Evolutionary conservation across 129 eudicot genomes (phyloP).

Genomic region (Pulicaria dysenterica): DNA sequence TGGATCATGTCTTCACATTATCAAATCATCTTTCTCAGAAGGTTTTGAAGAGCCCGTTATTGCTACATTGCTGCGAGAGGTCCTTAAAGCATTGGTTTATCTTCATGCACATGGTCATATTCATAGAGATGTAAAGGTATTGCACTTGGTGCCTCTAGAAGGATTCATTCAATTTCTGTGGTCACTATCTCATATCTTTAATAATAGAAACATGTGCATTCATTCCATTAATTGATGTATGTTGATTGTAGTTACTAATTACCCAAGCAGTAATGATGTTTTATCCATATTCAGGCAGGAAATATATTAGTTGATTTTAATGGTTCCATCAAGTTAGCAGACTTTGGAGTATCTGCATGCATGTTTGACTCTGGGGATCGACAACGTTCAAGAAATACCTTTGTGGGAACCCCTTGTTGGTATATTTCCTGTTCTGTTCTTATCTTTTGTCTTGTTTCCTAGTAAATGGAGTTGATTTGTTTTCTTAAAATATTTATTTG

Average conservation of each 20-base stretch:
- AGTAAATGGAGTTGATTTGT: not conserved
- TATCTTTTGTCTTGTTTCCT: not conserved
- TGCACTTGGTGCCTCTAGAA: not conserved
- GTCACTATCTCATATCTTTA: not conserved
- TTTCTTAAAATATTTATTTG: slow-evolving; percentile 10
- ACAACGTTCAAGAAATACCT: slow-evolving; percentile 84
- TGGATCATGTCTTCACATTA: slow-evolving; percentile 92
- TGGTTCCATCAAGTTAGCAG: slow-evolving; percentile 86
- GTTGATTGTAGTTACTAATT: slow-evolving; percentile 4
- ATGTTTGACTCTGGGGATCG: slow-evolving; percentile 96
- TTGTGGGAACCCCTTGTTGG: slow-evolving; percentile 99
- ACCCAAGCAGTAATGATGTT: slow-evolving; percentile 6
- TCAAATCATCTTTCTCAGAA: slow-evolving; percentile 81
- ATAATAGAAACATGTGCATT: not conserved
- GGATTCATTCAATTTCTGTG: not conserved
- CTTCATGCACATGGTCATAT: slow-evolving; percentile 92
- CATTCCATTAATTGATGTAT: not conserved
- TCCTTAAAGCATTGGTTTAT: slow-evolving; percentile 84
- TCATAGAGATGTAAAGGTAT: slow-evolving; percentile 92
- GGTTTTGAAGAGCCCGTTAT: slow-evolving; percentile 94
- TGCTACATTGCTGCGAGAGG: slow-evolving; percentile 78
- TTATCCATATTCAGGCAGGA: slow-evolving; percentile 70
- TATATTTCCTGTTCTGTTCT: slow-evolving; percentile 18
- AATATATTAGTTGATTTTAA: slow-evolving; percentile 74
- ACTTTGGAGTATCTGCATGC: slow-evolving; percentile 91